Evolutionary conservation across 495 filamentous ascomycete species (phyloP), one percentile per base, ranked within the genome.

Genomic region (Daldinia concentrica): DNA sequence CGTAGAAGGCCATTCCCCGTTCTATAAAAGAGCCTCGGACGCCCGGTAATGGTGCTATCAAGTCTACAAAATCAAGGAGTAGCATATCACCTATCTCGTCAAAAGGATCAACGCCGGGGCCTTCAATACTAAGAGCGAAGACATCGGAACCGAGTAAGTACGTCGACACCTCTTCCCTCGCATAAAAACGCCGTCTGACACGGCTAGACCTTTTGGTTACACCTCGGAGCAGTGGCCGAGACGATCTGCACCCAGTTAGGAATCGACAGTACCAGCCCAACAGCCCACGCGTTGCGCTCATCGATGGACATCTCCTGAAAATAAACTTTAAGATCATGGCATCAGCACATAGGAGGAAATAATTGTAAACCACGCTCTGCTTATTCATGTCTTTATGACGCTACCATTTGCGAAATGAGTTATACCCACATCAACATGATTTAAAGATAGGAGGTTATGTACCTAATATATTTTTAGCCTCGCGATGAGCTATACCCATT

Each of bases 171-270:
- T 27, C 54, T 17, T 48, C 50, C 67, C 34, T 1, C 19, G 15
- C 30, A 12, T 22, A 22, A 17, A 15, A 22, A 52, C 39, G 3
- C 36, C 32, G 6, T 60, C 63, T 64, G 17, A 71, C 15, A 29
- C 14, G 15, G 45, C 26, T 52, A 78, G 76, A 37, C 76, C 76
- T 1, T 78, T 78, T 61, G 76, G 76, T 15, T 78, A 76, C 58
- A 72, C 67, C 19, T 76, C 71, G 11, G 76, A 78, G 34, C 68
- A 66, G 43, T 78, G 73, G 76, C 76, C 76, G n/a, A 65, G 76
- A 64, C 55, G 76, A 12, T 72, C 74, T 8, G 76, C 76, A 36
- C 76, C 76, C 4, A 70, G 68, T 24, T 77, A 75, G 62, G 45
- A 34, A 32, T 30, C 30, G 34, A 32, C 50, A 34, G 17, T 30